Base-by-base conservation (phyloP, 768 basidiomycete genomes). In the Agaricus blazei region DNA sequence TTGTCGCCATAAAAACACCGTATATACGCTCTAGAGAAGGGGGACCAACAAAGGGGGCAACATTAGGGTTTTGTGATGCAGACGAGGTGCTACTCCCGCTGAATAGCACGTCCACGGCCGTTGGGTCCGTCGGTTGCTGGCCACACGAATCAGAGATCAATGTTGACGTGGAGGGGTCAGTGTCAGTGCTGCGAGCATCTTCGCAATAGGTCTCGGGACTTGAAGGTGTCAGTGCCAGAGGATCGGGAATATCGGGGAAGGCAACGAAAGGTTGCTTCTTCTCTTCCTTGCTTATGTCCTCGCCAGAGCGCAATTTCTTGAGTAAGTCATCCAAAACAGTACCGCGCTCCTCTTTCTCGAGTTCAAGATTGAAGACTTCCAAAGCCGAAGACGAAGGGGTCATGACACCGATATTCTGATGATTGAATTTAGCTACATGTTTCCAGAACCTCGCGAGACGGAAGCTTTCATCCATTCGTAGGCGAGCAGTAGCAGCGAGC, bases 391-490 rank as follows among this genome's bases (percentile, higher is more conserved):
- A 52, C 9, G 73, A 73, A 37, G 72, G 72, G 0, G 72, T 74
- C 8, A 73, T 59, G 40, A 68, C 54, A 38, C 60, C 56, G 31
- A 50, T 24, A n/a, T 66, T 63, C 14, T 42, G 56, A 11, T 61
- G 58, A 24, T 65, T 63, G 49, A 66, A 68, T 55, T 70, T 69
- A 9, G 73, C 75, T 11, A 73, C 62, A 26, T 65, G 70, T 63
- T 77, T 79, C 75, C 74, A 79, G 42, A 75, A 76, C 38, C 72
- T 70, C 48, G 70, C 65, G 24, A 62, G 62, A 45, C 72, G 75
- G 60, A 68, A 70, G 47, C 64, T 64, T 46, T 72, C 65, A 41
- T 68, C 69, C 45, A 76, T 70, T 43, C 78, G 75, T 57, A 69
- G 71, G 38, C 79, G 71, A 48, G 72, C 64, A 49, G 71, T 73